Evolutionary conservation across 768 basidiomycete species (phyloP), one percentile per base, ranked within the genome.

Genomic region (Mycena filopes): DNA sequence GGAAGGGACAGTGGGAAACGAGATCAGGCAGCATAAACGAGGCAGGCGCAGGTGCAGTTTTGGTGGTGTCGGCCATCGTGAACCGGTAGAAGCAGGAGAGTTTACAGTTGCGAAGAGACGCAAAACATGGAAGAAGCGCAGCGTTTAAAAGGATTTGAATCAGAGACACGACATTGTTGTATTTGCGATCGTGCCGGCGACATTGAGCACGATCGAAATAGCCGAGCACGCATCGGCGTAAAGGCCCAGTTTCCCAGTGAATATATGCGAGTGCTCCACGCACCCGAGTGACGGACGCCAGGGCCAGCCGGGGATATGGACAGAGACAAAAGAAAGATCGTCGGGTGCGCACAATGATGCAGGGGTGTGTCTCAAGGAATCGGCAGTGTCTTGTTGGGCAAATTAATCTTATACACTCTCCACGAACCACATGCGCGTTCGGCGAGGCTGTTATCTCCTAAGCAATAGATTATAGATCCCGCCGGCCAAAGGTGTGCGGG

Each of bases 21-120:
- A 88, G 81, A 73, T 87, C 86, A 40, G 87, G 86, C 55, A 88
- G 80, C 60, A 82, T 78, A 72, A 87, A 88, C 43, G 76, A 76
- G 11, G 75, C 71, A 15, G 63, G 50, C 21, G 48, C 25, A 26
- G 42, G 20, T 46, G 40, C 41, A 43, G 25, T 7, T 36, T 36
- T 15, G 36, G 10, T 15, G 36, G 36, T 36, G 10, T 43, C 15
- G 15, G 33, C 7, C 56, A 59, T 55, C 16, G 23, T 55, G n/a
- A n/a, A n/a, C n/a, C n/a, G n/a, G 45, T 13, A 42, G 36, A 15
- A 36, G 57, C 56, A 51, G n/a, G n/a, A n/a, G 26, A 43, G 40
- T 20, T 40, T n/a, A 42, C n/a, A 55, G 18, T 3, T 36, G n/a
- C 29, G 33, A 51, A 21, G 45, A 25, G 40, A 54, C 38, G 21